phyloP scores from a whole-genome alignment of 75 land plant species.

The Gnetum montanum region DNA sequence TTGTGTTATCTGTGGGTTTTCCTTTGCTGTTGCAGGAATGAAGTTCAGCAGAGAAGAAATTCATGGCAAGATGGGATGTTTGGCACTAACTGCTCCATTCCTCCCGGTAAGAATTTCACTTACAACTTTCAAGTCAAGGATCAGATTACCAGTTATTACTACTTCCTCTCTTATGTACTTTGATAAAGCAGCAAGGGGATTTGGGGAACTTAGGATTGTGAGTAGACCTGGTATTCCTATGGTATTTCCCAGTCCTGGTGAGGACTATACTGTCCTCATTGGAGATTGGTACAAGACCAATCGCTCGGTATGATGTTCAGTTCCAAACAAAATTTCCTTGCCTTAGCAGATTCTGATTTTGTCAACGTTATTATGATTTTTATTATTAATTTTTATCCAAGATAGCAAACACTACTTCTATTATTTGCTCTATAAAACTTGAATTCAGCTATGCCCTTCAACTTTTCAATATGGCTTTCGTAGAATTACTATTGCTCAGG shows the following conservation, averaged over 20 bases:
- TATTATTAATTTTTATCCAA: too few species aligned
- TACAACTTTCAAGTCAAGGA: constrained; percentile 86
- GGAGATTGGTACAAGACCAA: constrained; percentile 96
- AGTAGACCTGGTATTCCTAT: constrained; percentile 51
- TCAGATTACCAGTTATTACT: constrained; percentile 83
- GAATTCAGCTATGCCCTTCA: too few species aligned
- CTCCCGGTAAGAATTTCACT: constrained; percentile 69
- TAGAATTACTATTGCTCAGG: too few species aligned
- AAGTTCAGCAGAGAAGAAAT: constrained; percentile 54
- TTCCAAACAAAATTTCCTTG: too few species aligned
- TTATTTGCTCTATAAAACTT: too few species aligned
- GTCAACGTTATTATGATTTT: too few species aligned
- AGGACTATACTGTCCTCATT: constrained; percentile 55
- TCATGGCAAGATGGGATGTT: constrained; percentile 88
- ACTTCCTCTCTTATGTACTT: constrained; percentile 63
- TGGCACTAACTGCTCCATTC: constrained; percentile 92
- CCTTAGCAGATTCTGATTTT: too few species aligned
- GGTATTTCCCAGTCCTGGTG: constrained; percentile 68
- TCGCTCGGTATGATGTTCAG: too few species aligned
- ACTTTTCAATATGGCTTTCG: too few species aligned
- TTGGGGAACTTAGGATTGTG: constrained; percentile 53
- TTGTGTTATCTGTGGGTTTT: too few species aligned
- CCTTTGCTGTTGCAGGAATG: constrained; percentile 75
- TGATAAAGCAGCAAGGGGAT: constrained; percentile 81
- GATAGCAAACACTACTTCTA: too few species aligned